Evolutionary conservation across 2,329 filamentous ascomycete genomes (phyloP).

Genomic region (Clarireedia homoeocarpa): DNA sequence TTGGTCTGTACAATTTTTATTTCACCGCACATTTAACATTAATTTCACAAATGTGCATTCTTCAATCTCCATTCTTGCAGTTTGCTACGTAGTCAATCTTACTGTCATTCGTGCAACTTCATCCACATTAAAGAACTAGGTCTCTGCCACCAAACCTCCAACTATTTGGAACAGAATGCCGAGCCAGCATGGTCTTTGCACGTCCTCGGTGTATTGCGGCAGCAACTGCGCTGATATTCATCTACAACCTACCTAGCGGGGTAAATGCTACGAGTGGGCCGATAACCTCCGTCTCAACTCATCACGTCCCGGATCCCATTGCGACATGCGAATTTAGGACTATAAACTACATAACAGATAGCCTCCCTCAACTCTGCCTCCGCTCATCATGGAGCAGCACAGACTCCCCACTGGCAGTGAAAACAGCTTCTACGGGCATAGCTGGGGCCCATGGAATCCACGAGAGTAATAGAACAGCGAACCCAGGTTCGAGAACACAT

Average conservation of each 20-base stretch:
- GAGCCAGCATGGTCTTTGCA: constrained; percentile 17
- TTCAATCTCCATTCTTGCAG: neutral
- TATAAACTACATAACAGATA: constrained; percentile 31
- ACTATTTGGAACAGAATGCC: constrained; percentile 5
- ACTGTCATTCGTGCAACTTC: neutral
- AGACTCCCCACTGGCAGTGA: constrained; percentile 12
- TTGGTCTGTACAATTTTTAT: neutral
- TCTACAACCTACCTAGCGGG: constrained; percentile 9
- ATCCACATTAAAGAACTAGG: neutral
- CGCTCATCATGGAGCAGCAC: constrained; percentile 24
- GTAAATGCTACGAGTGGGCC: constrained; percentile 18
- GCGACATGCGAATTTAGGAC: constrained; percentile 29
- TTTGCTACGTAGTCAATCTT: neutral
- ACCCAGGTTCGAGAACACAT: neutral
- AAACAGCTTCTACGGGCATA: neutral
- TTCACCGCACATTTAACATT: constrained; percentile 8
- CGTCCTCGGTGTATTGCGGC: constrained; percentile 14
- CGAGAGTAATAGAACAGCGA: neutral
- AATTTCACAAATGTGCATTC: neutral
- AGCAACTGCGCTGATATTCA: constrained; percentile 18
- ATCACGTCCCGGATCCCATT: constrained; percentile 11
- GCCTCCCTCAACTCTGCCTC: constrained; percentile 28
- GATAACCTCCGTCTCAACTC: constrained; percentile 5
- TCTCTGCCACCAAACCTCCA: neutral
- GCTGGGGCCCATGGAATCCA: neutral